Conservation (phyloP, 768 basidiomycete genomes). For the Amanita thiersii region DNA sequence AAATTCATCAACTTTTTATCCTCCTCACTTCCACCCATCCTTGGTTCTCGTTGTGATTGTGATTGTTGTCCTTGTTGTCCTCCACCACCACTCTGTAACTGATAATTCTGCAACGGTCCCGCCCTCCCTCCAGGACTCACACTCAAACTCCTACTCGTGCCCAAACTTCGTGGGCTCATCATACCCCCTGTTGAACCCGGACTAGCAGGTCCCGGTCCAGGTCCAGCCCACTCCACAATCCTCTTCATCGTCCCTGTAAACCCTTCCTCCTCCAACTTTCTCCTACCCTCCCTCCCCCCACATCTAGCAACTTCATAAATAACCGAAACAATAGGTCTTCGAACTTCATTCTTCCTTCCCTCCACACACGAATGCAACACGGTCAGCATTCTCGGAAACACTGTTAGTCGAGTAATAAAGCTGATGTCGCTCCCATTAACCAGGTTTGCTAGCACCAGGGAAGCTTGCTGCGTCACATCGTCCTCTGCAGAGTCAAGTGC, state of each 20-base stretch:
- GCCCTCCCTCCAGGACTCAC: constrained; percentile 21
- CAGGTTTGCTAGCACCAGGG: constrained; percentile 60
- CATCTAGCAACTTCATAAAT: constrained; percentile 47
- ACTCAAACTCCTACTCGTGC: constrained; percentile 11
- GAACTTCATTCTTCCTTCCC: constrained; percentile 47
- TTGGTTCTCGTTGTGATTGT: constrained; percentile 20
- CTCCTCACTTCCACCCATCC: constrained; percentile 43
- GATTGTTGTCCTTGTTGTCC: constrained; percentile 1
- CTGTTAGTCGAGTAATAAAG: constrained; percentile 48
- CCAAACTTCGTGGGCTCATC: constrained; percentile 11
- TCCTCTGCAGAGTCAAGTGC: constrained; percentile 46
- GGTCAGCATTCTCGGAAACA: constrained; percentile 40
- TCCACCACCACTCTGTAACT: not conserved
- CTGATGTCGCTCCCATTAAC: constrained; percentile 42
- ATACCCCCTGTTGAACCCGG: constrained; percentile 9
- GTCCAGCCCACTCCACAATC: constrained; percentile 31
- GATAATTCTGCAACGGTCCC: not conserved
- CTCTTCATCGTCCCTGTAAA: constrained; percentile 31
- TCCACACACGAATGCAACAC: constrained; percentile 53
- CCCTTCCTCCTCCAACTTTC: constrained; percentile 29
- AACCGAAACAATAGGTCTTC: constrained; percentile 53
- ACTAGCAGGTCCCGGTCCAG: constrained; percentile 9
- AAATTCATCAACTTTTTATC: constrained; percentile 51
- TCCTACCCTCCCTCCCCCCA: constrained; percentile 23
- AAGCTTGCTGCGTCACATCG: constrained; percentile 49